Percentiles rank a stretch among this genome's conserved stretches.
Evolutionary conservation across 352 stramenopile genomes (phyloP).

Genomic region (Globisporangium mamillatum): DNA sequence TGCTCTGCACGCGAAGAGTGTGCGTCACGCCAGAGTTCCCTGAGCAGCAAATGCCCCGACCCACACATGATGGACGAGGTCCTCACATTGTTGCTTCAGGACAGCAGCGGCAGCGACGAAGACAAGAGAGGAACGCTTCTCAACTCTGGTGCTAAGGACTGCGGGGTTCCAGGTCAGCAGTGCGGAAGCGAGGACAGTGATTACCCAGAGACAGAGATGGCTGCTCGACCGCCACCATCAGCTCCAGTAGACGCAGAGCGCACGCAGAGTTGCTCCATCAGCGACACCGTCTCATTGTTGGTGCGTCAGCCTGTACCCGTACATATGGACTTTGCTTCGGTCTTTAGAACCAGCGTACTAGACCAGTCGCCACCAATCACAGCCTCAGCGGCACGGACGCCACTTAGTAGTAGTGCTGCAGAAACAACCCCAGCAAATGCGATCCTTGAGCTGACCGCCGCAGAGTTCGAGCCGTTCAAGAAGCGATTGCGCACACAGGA

Average conservation of each 20-base stretch:
- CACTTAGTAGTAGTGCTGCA: not conserved
- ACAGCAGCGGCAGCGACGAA: slow-evolving; percentile 2
- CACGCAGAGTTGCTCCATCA: too few species aligned
- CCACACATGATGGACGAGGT: not conserved
- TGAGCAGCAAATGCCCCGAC: not conserved
- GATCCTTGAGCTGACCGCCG: not conserved
- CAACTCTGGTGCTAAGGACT: not conserved
- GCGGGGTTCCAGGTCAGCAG: too few species aligned
- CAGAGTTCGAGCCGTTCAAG: slow-evolving; percentile 5
- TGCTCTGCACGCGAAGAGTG: not conserved
- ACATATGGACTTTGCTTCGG: not conserved
- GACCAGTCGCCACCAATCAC: not conserved
- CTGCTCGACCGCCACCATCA: not conserved
- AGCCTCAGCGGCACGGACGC: not conserved
- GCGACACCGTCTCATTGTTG: not conserved
- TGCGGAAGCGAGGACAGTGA: not conserved
- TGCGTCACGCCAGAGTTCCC: not conserved
- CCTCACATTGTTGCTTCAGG: not conserved
- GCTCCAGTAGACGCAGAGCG: not conserved
- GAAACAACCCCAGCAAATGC: too few species aligned
- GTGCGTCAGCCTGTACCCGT: not conserved
- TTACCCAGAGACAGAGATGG: not conserved
- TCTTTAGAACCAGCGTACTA: not conserved
- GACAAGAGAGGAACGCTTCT: not conserved
- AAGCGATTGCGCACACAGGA: slow-evolving; percentile 4